phyloP scores from a whole-genome alignment of 306 rosid genomes.

The Vigna reflexopilosa region DNA sequence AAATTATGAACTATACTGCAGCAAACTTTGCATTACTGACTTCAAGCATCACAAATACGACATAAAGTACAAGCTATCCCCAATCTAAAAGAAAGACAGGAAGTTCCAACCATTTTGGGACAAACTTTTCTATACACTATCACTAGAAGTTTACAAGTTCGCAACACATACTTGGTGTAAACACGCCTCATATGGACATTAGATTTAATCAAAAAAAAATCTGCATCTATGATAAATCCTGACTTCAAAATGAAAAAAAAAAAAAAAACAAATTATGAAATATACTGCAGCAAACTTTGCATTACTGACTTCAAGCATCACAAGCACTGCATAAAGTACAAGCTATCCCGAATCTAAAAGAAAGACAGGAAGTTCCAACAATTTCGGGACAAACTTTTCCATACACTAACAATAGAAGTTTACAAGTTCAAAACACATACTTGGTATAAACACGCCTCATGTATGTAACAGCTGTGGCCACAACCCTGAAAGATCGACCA shows the following conservation, averaged over 20 bases:
- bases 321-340: conserved; percentile 20
- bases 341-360: conserved; percentile 20
- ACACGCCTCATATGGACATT: conserved; percentile 79
- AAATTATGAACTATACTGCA: conserved; percentile 6
- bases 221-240: conserved; percentile 15
- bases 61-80: conserved; percentile 13
- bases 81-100: conserved; percentile 27
- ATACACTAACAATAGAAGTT: conserved; percentile 26
- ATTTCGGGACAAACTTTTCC: conserved; percentile 13
- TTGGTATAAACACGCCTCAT: conserved; percentile 96
- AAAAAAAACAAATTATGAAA: not conserved
- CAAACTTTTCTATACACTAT: conserved; percentile 20
- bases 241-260: not conserved
- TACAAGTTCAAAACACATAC: conserved; percentile 53
- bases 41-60: conserved; percentile 30
- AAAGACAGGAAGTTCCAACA: conserved; percentile 33
- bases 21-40: not conserved
- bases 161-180: conserved; percentile 72
- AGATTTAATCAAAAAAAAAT: not conserved
- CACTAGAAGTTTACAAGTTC: conserved; percentile 34
- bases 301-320: conserved; percentile 22
- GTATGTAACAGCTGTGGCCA: conserved; percentile 93
- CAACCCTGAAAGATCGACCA: conserved; percentile 71
- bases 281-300: not conserved
- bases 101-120: conserved; percentile 29